phyloP scores from a whole-genome alignment of 805 yeast species.

The Spathaspora arborariae region DNA sequence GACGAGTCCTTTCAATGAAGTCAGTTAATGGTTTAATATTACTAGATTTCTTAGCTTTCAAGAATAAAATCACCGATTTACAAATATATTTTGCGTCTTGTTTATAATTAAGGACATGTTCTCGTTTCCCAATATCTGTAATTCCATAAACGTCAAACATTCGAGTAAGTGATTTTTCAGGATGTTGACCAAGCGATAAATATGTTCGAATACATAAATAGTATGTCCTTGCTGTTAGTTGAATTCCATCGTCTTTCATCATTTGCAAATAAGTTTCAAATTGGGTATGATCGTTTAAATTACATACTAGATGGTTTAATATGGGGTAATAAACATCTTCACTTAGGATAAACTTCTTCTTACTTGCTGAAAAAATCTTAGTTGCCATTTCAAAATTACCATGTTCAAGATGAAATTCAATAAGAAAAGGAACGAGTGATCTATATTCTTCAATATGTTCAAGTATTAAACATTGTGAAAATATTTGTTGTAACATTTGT shows the following conservation, averaged over 20 bases:
- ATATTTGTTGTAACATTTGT: not conserved
- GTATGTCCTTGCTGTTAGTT: conserved; percentile 26
- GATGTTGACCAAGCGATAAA: conserved; percentile 12
- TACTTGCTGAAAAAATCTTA: conserved; percentile 15
- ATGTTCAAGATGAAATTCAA: not conserved
- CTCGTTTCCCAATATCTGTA: not conserved
- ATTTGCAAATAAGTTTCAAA: not conserved
- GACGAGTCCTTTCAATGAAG: not conserved
- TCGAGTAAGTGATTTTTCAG: not conserved
- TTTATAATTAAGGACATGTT: not conserved
- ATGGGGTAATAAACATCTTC: conserved; percentile 31
- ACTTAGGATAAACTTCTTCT: conserved; percentile 12
- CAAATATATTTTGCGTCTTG: not conserved
- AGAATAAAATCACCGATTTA: not conserved
- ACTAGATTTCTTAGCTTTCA: not conserved
- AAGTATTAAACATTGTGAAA: not conserved
- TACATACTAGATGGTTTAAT: conserved; percentile 17
- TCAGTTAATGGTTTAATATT: not conserved
- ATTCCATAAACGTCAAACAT: not conserved
- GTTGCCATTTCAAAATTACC: conserved; percentile 16
- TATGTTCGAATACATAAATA: conserved; percentile 28
- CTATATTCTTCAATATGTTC: not conserved
- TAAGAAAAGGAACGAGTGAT: not conserved
- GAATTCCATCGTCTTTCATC: conserved; percentile 9
- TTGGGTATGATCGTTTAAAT: conserved; percentile 7